A percentile compares a stretch with the other conserved stretches of the same genome.
Evolutionary conservation across 768 basidiomycete genomes (phyloP).

Genomic region (Arthromyces matolae): DNA sequence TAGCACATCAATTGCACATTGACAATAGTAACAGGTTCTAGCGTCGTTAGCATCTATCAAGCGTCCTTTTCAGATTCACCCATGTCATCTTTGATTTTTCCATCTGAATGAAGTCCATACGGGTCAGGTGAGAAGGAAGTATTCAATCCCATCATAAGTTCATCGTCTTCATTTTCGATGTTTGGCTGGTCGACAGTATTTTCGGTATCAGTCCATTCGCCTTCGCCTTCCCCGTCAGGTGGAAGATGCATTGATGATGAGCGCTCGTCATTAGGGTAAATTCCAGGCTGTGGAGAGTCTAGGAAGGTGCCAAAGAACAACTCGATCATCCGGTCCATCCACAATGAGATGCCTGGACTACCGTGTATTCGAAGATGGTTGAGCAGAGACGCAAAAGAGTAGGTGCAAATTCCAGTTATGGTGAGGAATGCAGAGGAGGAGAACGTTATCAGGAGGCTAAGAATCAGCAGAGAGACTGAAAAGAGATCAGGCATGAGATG

Average conservation of each 20-base stretch:
- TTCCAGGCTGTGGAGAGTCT: neutral
- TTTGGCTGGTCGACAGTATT: neutral
- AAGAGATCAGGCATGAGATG: neutral
- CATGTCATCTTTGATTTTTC: neutral
- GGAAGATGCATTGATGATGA: too few species aligned
- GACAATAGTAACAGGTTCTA: too few species aligned
- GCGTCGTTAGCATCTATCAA: too few species aligned
- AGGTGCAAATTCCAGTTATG: constrained; percentile 24
- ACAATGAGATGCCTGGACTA: constrained; percentile 21
- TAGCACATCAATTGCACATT: too few species aligned
- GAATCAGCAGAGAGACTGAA: constrained; percentile 32
- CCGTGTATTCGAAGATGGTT: constrained; percentile 33
- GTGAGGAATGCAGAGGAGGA: constrained; percentile 33
- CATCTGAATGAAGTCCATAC: too few species aligned
- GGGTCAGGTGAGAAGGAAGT: neutral
- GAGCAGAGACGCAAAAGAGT: constrained; percentile 31
- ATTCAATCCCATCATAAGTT: neutral
- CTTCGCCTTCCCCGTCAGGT: neutral
- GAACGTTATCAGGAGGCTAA: constrained; percentile 29
- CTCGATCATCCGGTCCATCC: constrained; percentile 22
- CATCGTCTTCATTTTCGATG: neutral
- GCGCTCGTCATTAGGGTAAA: neutral
- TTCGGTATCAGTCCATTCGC: neutral
- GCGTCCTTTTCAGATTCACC: neutral
- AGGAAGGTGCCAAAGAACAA: constrained; percentile 4